Evolutionary conservation across 108 stramenopile species (phyloP).

Genomic region (Skeletonema tropicum): DNA sequence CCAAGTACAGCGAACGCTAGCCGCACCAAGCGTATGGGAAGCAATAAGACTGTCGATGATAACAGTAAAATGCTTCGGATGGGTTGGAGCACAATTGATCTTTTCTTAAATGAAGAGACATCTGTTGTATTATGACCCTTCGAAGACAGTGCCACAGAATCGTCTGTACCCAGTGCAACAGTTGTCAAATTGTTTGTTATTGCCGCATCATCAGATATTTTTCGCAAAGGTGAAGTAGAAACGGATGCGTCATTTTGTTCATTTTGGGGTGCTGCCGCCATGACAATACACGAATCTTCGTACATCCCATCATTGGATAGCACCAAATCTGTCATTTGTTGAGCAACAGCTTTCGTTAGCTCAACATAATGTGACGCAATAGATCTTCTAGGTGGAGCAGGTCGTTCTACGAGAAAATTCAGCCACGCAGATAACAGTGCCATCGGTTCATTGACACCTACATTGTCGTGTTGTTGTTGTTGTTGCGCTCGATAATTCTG

Average conservation of each 20-base stretch:
- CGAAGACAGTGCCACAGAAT: constrained; percentile 25
- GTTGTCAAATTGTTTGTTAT: constrained; percentile 8
- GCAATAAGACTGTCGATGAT: constrained; percentile 67
- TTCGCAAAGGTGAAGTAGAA: not conserved
- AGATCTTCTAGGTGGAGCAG: constrained; percentile 63
- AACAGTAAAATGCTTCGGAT: constrained; percentile 66
- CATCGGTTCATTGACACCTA: constrained; percentile 21
- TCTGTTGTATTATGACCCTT: constrained; percentile 27
- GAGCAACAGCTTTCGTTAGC: constrained; percentile 58
- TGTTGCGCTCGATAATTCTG: constrained; percentile 12
- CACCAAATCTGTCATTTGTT: constrained; percentile 49
- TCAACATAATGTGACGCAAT: constrained; percentile 60
- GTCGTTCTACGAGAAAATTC: constrained; percentile 63
- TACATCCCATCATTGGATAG: constrained; percentile 78
- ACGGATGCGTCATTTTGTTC: not conserved
- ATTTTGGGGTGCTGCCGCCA: constrained; percentile 50
- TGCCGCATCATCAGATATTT: not conserved
- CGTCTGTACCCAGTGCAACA: constrained; percentile 42
- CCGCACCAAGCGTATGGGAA: constrained; percentile 74
- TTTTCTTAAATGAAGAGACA: constrained; percentile 14
- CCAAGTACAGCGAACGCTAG: constrained; percentile 57
- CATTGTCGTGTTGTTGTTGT: not conserved
- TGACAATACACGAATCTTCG: constrained; percentile 63
- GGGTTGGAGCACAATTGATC: constrained; percentile 61
- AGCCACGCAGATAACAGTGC: constrained; percentile 52